Conservation (phyloP, 768 basidiomycete species). For the Stropharia rugosoannulata region DNA sequence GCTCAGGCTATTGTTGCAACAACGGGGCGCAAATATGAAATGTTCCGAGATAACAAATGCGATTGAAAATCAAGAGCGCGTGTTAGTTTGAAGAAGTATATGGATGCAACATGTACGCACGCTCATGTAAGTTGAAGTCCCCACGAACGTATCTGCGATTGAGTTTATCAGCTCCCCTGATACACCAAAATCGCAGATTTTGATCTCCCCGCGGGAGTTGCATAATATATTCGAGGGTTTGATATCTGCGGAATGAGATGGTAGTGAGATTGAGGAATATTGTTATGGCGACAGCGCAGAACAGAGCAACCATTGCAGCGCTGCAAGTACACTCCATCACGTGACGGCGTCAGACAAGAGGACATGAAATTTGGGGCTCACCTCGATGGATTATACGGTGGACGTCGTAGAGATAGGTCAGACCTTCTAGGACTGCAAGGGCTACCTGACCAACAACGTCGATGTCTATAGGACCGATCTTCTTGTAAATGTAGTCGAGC, state of each 20-base stretch:
- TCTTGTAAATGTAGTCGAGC: slow-evolving; percentile 94
- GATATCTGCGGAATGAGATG: slow-evolving; percentile 66
- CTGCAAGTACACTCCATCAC: slow-evolving; percentile 12
- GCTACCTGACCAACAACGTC: slow-evolving; percentile 93
- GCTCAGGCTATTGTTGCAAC: slow-evolving; percentile 73
- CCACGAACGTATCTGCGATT: slow-evolving; percentile 98
- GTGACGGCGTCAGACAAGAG: slow-evolving; percentile 16
- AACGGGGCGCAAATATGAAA: slow-evolving; percentile 2
- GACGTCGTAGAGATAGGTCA: slow-evolving; percentile 96
- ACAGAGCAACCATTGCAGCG: background rate
- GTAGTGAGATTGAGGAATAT: slow-evolving; percentile 14
- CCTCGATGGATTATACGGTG: slow-evolving; percentile 99
- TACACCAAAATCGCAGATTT: slow-evolving; percentile 99
- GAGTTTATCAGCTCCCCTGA: slow-evolving; percentile 99
- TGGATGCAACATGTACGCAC: slow-evolving; percentile 46
- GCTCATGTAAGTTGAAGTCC: slow-evolving; percentile 99
- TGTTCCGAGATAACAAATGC: background rate
- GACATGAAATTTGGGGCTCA: slow-evolving; percentile 36
- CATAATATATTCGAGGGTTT: slow-evolving; percentile 97
- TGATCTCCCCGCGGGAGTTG: slow-evolving; percentile 94
- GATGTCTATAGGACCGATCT: slow-evolving; percentile 90
- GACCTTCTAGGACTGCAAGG: slow-evolving; percentile 89
- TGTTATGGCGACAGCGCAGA: slow-evolving; percentile 21
- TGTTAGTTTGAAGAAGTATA: background rate
- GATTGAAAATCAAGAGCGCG: slow-evolving; percentile 7